Evolutionary conservation across 345 rosid species (phyloP).

Genomic region (Eucalyptus fibrosa): DNA sequence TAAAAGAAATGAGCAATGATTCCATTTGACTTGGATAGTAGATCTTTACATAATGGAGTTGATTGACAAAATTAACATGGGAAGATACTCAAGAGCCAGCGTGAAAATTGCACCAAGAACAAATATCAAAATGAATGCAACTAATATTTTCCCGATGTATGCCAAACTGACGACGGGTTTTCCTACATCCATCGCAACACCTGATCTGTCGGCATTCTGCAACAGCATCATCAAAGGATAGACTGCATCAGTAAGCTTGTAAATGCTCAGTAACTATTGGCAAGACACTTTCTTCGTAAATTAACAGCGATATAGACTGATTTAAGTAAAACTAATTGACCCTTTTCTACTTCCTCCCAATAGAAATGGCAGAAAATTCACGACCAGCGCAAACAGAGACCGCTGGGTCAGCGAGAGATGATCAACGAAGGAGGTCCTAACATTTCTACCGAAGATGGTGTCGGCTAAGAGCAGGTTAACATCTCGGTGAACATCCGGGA

Average conservation of each 20-base stretch:
- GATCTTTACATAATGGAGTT: constrained; percentile 24
- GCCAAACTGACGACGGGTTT: not conserved
- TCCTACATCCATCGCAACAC: not conserved
- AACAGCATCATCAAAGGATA: not conserved
- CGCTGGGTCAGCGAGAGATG: not conserved
- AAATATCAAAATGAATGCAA: constrained; percentile 60
- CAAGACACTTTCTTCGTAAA: not conserved
- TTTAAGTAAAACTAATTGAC: not conserved
- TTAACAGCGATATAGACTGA: not conserved
- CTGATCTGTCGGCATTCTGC: constrained; percentile 16
- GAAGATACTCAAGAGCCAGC: constrained; percentile 71
- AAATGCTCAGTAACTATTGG: not conserved
- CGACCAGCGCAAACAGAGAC: not conserved
- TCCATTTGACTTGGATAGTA: not conserved
- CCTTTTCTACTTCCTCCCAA: not conserved
- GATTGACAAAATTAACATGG: constrained; percentile 28
- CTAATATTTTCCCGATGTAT: constrained; percentile 42
- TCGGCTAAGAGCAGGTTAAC: not conserved
- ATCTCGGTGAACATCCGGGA: not conserved
- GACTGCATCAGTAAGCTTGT: not conserved
- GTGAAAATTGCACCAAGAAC: constrained; percentile 54
- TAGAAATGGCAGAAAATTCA: not conserved
- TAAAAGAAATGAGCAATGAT: not conserved
- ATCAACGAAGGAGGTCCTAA: not conserved
- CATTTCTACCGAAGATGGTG: not conserved